Percentiles rank a stretch among this genome's conserved stretches.
Evolutionary conservation across 495 filamentous ascomycete species (phyloP).

Genomic region (Hypomontagnella monticulosa): DNA sequence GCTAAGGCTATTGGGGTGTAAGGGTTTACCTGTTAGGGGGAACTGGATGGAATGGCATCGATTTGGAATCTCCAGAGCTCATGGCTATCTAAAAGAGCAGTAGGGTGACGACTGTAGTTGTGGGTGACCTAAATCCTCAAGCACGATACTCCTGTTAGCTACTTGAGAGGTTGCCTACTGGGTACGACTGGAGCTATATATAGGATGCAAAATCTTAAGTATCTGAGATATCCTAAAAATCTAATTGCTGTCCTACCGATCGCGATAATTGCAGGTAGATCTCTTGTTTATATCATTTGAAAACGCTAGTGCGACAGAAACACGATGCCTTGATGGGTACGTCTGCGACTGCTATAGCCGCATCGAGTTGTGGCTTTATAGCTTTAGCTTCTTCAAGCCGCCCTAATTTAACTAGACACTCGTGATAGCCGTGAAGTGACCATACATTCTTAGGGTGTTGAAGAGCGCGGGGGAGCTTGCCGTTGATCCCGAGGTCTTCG

Average conservation of each 20-base stretch:
- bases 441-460: conserved; percentile 75
- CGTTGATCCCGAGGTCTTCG: conserved; percentile 69
- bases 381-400: conserved; percentile 59
- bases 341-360: conserved; percentile 65
- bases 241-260: too few relatives aligned
- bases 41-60: too few relatives aligned
- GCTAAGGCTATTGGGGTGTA: conserved; percentile 45
- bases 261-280: too few relatives aligned
- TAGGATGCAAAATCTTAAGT: too few relatives aligned
- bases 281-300: not conserved
- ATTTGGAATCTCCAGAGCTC: too few relatives aligned
- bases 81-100: too few relatives aligned
- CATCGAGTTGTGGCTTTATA: conserved; percentile 58
- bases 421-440: conserved; percentile 72
- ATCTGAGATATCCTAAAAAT: too few relatives aligned
- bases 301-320: conserved; percentile 61
- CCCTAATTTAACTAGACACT: conserved; percentile 66
- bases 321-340: conserved; percentile 68
- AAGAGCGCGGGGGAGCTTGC: conserved; percentile 63
- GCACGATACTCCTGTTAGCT: too few relatives aligned
- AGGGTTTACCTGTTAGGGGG: not conserved
- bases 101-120: too few relatives aligned
- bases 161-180: too few relatives aligned
- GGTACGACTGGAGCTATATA: too few relatives aligned
- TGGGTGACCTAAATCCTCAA: too few relatives aligned